Conservation (phyloP, 345 rosid species). For the Reutealis trisperma region DNA sequence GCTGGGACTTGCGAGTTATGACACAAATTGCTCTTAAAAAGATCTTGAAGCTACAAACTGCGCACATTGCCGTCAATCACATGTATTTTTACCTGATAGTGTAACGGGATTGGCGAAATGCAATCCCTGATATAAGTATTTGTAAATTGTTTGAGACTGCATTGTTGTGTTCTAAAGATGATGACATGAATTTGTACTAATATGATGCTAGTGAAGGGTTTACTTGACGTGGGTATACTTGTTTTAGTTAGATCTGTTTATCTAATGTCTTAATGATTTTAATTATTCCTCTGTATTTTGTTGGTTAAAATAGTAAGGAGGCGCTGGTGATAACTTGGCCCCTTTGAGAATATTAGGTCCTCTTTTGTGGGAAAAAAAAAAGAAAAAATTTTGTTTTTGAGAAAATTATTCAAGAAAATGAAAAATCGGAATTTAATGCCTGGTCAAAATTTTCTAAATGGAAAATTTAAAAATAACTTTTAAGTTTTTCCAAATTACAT, state of each 20-base stretch:
- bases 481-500: too few species aligned
- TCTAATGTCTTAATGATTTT: too few species aligned
- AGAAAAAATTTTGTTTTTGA: too few species aligned
- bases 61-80: slow-evolving; percentile 3
- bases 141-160: slow-evolving; percentile 34
- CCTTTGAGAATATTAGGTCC: too few species aligned
- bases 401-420: too few species aligned
- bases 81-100: slow-evolving; percentile 24
- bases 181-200: slow-evolving; percentile 22
- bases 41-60: not conserved
- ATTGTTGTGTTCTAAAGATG: slow-evolving; percentile 22
- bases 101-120: slow-evolving; percentile 28
- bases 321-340: too few species aligned
- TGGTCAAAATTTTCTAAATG: too few species aligned
- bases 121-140: slow-evolving; percentile 23
- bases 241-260: not conserved
- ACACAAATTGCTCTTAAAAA: slow-evolving; percentile 75
- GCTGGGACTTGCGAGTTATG: slow-evolving; percentile 86
- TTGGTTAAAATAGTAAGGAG: too few species aligned
- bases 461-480: too few species aligned
- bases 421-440: too few species aligned
- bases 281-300: not conserved
- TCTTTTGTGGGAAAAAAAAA: too few species aligned
- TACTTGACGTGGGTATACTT: not conserved
- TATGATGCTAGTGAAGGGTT: slow-evolving; percentile 19